These are phyloP conservation scores for Alternaria viburni DNA, from an alignment of 2,329 filamentous ascomycete genomes.

Conservation along the genomic window DNA sequence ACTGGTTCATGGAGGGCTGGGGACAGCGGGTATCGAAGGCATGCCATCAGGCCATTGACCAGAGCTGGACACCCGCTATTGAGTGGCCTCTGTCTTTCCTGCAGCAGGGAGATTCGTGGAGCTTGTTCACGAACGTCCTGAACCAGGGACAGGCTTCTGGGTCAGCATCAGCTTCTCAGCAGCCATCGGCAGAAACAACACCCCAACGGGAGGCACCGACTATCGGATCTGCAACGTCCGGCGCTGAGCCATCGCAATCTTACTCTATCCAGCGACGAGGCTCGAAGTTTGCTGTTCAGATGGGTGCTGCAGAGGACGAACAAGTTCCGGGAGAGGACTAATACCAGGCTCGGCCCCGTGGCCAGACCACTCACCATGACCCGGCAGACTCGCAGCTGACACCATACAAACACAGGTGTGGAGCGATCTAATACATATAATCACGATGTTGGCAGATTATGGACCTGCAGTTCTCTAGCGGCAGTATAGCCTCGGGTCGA, in stretches of 20 bases:
- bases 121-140: slow-evolving; percentile 3
- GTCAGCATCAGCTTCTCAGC: slow-evolving; percentile 3
- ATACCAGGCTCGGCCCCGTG: neutral
- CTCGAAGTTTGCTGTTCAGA: neutral
- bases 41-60: slow-evolving; percentile 29
- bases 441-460: neutral
- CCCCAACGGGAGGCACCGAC: slow-evolving; percentile 1
- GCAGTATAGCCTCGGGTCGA: neutral
- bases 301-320: neutral
- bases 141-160: neutral
- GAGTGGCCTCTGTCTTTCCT: slow-evolving; percentile 37
- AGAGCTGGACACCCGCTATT: slow-evolving; percentile 31
- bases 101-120: slow-evolving; percentile 10
- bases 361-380: neutral
- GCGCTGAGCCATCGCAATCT: neutral
- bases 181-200: neutral
- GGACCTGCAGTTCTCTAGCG: slow-evolving; percentile 3
- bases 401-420: neutral
- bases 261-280: neutral
- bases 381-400: neutral
- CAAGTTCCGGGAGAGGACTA: neutral
- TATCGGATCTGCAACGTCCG: neutral
- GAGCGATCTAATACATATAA: neutral
- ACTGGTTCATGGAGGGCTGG: slow-evolving; percentile 51
- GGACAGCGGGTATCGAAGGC: slow-evolving; percentile 34